Evolutionary conservation across 1,284 basidiomycete species (phyloP), one percentile per base, ranked within the genome.

Genomic region (Irpex lacteus): DNA sequence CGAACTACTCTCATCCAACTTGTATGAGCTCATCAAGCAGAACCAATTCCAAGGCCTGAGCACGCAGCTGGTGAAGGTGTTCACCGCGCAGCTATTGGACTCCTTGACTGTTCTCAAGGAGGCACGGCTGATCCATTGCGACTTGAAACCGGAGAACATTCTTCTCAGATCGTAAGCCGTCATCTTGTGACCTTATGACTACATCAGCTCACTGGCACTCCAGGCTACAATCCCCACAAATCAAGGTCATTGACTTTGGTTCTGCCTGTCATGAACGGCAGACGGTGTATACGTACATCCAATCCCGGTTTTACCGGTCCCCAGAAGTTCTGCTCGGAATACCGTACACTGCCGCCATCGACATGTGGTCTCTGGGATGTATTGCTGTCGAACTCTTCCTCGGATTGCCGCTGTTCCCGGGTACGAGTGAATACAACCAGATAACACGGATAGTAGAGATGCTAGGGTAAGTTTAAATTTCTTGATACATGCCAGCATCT

Each of bases 1-100:
- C 75, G 97, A 99, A 78, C 86, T 98, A 63, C 85, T 99, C 6
- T 98, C 95, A 18, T 98, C 95, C 50, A 99, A 99, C 75, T 83
- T 99, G 65, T 99, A 99, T 82, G 97, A 99, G 78, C 87, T 99
- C 71, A 99, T 99, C 88, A 99, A 99, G 82, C 98, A 99, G 80
- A 99, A 99, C 78, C 95, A 97, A 75, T 99, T 99, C 85, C 94
- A 98, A 77, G 98, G 97, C 2, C 81, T 99, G 60, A 96, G 92
- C 78, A 97, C 95, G 4, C 95, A 97, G 74, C 88, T 99, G 57
- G 97, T 99, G 71, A 95, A 98, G 73, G 97, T 99, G 44, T 99
- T 99, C 74, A 98, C 97, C 63, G 91, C 94, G 1, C 97, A 99
- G 76, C 80, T 99, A 40, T 81, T 99, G 64, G 98, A 99, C 72